Evolutionary conservation across 495 filamentous ascomycete species (phyloP).

Genomic region (Hypoxylon subgilvum): DNA sequence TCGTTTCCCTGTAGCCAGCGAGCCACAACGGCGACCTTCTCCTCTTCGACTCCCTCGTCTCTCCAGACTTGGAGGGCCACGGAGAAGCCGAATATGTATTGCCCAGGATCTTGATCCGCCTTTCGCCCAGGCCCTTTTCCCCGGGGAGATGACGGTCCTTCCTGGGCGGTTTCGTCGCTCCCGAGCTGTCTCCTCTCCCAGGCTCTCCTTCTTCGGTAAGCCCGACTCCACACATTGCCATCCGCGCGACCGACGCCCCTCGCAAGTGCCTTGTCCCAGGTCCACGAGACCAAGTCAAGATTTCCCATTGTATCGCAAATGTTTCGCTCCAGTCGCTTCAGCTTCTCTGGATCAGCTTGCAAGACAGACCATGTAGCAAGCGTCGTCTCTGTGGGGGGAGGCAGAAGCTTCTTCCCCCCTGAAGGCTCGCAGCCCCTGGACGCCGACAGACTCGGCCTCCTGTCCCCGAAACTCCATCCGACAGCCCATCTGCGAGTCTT

Average conservation of each 20-base stretch:
- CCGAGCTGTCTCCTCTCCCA: slow-evolving; percentile 48
- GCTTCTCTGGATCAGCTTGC: slow-evolving; percentile 48
- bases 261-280: slow-evolving; percentile 43
- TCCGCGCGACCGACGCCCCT: slow-evolving; percentile 47
- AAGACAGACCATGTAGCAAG: slow-evolving; percentile 45
- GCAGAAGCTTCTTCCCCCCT: slow-evolving; percentile 63
- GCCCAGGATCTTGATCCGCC: slow-evolving; percentile 8
- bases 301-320: slow-evolving; percentile 50
- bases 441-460: slow-evolving; percentile 66
- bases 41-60: slow-evolving; percentile 12
- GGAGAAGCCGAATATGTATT: slow-evolving; percentile 53
- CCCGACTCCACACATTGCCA: slow-evolving; percentile 59
- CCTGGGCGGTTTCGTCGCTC: slow-evolving; percentile 21
- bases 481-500: slow-evolving; percentile 87
- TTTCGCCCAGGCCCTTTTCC: slow-evolving; percentile 15
- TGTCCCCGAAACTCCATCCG: slow-evolving; percentile 80
- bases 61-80: slow-evolving; percentile 34
- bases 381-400: slow-evolving; percentile 46
- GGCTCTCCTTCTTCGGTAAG: slow-evolving; percentile 54
- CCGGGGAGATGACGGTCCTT: not conserved
- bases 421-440: slow-evolving; percentile 61
- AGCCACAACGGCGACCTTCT: slow-evolving; percentile 51
- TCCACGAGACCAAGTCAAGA: slow-evolving; percentile 68
- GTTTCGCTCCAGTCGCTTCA: slow-evolving; percentile 58
- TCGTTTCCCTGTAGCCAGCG: slow-evolving; percentile 82